phyloP scores from a whole-genome alignment of 352 stramenopile species.

The Globisporangium solare region DNA sequence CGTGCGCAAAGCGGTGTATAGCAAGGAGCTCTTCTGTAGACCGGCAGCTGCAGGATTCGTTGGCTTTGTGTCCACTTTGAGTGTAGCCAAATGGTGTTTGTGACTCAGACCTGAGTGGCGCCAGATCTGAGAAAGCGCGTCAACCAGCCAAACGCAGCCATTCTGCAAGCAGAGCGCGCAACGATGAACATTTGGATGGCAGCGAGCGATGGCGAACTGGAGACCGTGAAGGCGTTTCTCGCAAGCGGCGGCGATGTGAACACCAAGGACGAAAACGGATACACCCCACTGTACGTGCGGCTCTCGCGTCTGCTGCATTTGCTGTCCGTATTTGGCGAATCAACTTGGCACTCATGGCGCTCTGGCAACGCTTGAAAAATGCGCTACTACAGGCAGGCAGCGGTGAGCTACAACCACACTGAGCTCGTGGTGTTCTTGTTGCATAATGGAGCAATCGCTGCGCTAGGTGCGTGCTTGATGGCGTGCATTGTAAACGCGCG shows the following conservation, averaged over 20 bases:
- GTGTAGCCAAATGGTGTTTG: too few species aligned
- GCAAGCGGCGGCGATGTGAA: conserved; percentile 39
- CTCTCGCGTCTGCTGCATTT: background rate
- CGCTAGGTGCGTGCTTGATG: conserved; percentile 23
- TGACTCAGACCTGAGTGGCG: background rate
- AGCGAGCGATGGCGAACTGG: conserved; percentile 55
- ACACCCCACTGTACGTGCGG: conserved; percentile 51
- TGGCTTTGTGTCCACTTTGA: too few species aligned
- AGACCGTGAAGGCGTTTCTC: conserved; percentile 46
- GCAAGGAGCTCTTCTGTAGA: too few species aligned
- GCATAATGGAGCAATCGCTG: conserved; percentile 32
- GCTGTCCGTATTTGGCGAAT: too few species aligned
- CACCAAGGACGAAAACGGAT: conserved; percentile 60
- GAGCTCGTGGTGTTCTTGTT: conserved; percentile 52
- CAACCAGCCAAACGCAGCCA: conserved; percentile 32
- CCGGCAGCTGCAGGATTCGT: too few species aligned
- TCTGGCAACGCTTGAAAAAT: conserved; percentile 1
- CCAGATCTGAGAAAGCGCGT: conserved; percentile 3
- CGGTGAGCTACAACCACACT: conserved; percentile 66
- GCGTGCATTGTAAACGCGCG: background rate
- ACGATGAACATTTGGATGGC: conserved; percentile 55
- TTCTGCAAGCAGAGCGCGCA: conserved; percentile 1
- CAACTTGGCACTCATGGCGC: background rate
- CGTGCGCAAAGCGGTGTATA: too few species aligned
- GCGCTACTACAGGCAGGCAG: conserved; percentile 38